These are phyloP conservation scores for Yamadazyma sp. DNA, from an alignment of 1,139 yeast genomes.

Conservation along the genomic window DNA sequence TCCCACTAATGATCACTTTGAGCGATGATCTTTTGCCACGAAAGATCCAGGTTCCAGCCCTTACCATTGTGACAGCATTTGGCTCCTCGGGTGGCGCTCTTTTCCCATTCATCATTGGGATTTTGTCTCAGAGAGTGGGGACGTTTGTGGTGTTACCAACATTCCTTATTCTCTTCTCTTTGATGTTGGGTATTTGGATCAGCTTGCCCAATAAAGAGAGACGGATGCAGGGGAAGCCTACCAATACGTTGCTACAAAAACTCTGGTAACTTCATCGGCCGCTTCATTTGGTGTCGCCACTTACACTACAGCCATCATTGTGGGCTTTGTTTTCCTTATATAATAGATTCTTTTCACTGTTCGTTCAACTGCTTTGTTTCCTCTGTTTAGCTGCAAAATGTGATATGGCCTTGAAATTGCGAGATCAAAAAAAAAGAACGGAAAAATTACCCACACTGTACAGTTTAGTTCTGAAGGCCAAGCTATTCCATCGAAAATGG, in stretches of 20 bases:
- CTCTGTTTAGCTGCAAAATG: background rate
- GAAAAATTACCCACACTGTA: too few species aligned
- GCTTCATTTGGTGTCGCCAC: too few species aligned
- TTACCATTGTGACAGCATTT: constrained; percentile 58
- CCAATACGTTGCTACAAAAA: constrained; percentile 19
- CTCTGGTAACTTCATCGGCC: constrained; percentile 20
- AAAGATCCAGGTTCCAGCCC: constrained; percentile 52
- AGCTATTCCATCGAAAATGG: constrained; percentile 27
- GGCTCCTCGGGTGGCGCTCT: constrained; percentile 64
- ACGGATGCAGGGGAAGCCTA: constrained; percentile 12
- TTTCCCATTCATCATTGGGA: constrained; percentile 57
- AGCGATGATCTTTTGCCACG: constrained; percentile 51
- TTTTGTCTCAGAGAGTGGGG: constrained; percentile 51
- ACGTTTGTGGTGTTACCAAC: constrained; percentile 58
- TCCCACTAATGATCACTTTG: constrained; percentile 53
- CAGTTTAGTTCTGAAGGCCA: too few species aligned
- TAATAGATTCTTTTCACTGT: too few species aligned
- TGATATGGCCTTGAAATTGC: background rate
- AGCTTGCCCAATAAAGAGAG: constrained; percentile 41
- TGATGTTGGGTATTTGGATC: constrained; percentile 46
- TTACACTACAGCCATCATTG: too few species aligned
- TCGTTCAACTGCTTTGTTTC: background rate
- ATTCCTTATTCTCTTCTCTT: constrained; percentile 38
- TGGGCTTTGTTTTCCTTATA: background rate
- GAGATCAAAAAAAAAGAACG: background rate